These are phyloP conservation scores for Umbilicus rupestris DNA, from an alignment of 164 flowering plant genomes.

Conservation along the genomic window DNA sequence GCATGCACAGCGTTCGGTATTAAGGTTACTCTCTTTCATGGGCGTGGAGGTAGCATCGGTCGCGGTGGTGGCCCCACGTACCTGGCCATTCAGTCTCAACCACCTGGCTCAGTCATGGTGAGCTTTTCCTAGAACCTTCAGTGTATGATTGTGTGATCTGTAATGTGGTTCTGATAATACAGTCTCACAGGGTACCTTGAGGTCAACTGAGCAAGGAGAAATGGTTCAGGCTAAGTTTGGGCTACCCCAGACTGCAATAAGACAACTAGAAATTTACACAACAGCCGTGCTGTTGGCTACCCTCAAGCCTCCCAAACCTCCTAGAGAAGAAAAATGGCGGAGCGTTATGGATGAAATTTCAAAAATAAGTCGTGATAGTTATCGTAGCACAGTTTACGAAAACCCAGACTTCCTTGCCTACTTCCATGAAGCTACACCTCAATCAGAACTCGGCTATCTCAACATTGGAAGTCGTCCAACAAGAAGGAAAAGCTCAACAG, in stretches of 20 bases:
- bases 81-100: conserved; percentile 96
- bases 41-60: conserved; percentile 98
- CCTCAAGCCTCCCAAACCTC: conserved; percentile 70
- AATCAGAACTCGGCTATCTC: conserved; percentile 86
- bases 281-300: conserved; percentile 94
- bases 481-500: conserved; percentile 63
- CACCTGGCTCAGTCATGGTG: conserved; percentile 97
- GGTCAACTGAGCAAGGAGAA: conserved; percentile 99
- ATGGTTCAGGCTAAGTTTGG: conserved; percentile 99
- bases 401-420: conserved; percentile 80
- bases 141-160: background rate
- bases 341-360: conserved; percentile 85
- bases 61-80: conserved; percentile 97
- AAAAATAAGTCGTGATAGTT: conserved; percentile 59
- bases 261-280: conserved; percentile 90
- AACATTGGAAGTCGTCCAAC: conserved; percentile 96
- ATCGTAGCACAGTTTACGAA: conserved; percentile 75
- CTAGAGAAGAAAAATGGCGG: conserved; percentile 90
- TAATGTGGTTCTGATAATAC: background rate
- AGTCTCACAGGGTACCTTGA: conserved; percentile 64
- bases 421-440: conserved; percentile 93
- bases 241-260: conserved; percentile 70
- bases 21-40: conserved; percentile 90
- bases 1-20: conserved; percentile 87
- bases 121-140: conserved; percentile 10